Percentiles rank a stretch among this genome's conserved stretches.
These are phyloP conservation scores for Zarea fungicola DNA, from an alignment of 2,329 filamentous ascomycete species.

Conservation along the genomic window DNA sequence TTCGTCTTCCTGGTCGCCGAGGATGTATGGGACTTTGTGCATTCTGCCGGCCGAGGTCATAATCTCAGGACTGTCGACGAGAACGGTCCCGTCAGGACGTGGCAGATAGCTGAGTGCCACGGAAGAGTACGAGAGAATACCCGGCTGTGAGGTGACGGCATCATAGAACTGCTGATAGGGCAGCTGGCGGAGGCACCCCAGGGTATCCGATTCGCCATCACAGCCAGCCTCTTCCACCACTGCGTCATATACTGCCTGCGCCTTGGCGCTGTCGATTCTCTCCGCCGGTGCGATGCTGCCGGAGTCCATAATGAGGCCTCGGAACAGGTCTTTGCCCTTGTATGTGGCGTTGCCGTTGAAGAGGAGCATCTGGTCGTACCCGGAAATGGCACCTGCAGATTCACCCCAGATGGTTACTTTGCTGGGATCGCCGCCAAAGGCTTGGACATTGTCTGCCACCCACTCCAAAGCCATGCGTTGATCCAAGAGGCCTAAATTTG, in stretches of 20 bases:
- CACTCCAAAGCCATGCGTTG: too few relatives aligned
- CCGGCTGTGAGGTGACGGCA: neutral
- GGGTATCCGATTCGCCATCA: conserved; percentile 38
- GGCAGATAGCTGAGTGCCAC: neutral
- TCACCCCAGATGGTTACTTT: too few relatives aligned
- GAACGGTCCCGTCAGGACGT: neutral
- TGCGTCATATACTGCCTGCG: neutral
- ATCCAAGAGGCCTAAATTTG: too few relatives aligned
- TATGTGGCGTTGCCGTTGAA: too few relatives aligned
- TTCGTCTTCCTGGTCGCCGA: conserved; percentile 6
- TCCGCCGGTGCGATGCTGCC: neutral
- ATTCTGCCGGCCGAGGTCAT: neutral
- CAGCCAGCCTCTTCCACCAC: neutral
- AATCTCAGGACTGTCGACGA: neutral
- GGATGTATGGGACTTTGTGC: neutral
- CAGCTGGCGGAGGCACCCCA: conserved; percentile 60
- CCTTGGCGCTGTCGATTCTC: neutral
- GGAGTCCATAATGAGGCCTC: too few relatives aligned
- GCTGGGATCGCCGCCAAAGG: too few relatives aligned
- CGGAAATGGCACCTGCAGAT: too few relatives aligned
- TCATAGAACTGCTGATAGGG: conserved; percentile 39
- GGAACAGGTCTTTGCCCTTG: too few relatives aligned
- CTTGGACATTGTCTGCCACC: too few relatives aligned
- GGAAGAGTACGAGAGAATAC: neutral
- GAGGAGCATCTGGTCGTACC: too few relatives aligned